Base-by-base conservation (phyloP, 2,329 filamentous ascomycete species). In the Apiospora hydei region DNA sequence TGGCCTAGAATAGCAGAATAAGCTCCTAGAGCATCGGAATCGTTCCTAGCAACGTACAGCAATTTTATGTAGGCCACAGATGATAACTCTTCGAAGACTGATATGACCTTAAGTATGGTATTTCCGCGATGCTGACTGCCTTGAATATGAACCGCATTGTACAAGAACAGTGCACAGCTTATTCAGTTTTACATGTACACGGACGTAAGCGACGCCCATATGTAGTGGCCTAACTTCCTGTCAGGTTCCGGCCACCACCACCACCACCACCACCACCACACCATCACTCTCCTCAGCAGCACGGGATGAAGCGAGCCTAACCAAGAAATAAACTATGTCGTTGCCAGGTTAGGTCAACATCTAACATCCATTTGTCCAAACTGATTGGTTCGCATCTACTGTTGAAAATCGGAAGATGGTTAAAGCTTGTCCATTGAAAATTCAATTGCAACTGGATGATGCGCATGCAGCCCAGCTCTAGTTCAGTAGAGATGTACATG, bases 261-360 rank as follows among this genome's bases (percentile, higher is more conserved):
- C 26, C 26, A 30, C 26, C 26, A 30, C 26, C 26, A 30, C 26
- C 26, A 30, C 26, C 53, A 34, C 38, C 57, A 57, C 26, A 34
- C 51, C 16, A 34, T 34, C 26, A 11, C 30, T 41, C 30, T 64
- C 41, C 57, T 64, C 57, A 64, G 34, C 57, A 41, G 57, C 57
- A 10, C 57, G 57, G 57, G 57, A 64, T n/a, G 57, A 64, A 64
- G 57, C 53, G 53, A 64, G 57, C 4, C 57, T 64, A 64, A 41
- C 34, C 30, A 41, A 24, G 21, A 7, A 41, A 18, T 11, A 38
- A 41, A 41, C 57, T n/a, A 13, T 61, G 38, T 38, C 13, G 7
- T 21, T 38, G 14, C 51, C 51, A 57, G 26, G 51, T 57, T 57
- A 57, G 51, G 51, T 16, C 26, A 30, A 26, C 8, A 57, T 21